Evolutionary conservation across 768 basidiomycete genomes (phyloP).

Genomic region (Neoboletus subvelutipes): DNA sequence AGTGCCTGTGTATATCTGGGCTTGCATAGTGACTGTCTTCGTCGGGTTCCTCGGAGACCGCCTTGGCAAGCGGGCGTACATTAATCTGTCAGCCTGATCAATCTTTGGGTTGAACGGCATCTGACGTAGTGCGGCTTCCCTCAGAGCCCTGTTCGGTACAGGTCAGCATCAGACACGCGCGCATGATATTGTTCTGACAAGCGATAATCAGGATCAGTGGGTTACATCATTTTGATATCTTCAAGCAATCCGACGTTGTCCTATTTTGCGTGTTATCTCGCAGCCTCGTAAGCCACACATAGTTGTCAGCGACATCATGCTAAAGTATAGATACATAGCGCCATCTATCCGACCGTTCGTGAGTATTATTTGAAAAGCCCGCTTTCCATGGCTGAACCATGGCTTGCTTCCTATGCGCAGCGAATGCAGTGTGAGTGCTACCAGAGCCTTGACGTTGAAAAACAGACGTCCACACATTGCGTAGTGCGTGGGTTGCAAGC

Average conservation of each 20-base stretch:
- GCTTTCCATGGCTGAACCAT: not conserved
- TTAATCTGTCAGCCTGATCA: constrained; percentile 52
- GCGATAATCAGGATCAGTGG: constrained; percentile 41
- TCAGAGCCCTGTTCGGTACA: constrained; percentile 30
- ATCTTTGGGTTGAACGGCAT: not conserved
- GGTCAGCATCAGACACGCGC: constrained; percentile 20
- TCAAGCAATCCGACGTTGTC: constrained; percentile 62
- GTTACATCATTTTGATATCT: constrained; percentile 65
- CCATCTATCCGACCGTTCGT: constrained; percentile 51
- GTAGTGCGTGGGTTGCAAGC: constrained; percentile 67
- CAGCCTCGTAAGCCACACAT: constrained; percentile 54
- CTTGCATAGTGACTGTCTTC: constrained; percentile 61
- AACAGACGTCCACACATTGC: constrained; percentile 2
- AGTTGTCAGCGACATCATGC: not conserved
- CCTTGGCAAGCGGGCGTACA: constrained; percentile 51
- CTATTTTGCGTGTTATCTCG: constrained; percentile 72
- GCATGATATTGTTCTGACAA: constrained; percentile 1
- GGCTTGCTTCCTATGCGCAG: constrained; percentile 21
- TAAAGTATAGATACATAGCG: constrained; percentile 21
- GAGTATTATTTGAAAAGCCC: constrained; percentile 16
- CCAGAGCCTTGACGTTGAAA: constrained; percentile 7
- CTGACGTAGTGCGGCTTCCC: constrained; percentile 6
- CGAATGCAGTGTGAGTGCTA: constrained; percentile 49
- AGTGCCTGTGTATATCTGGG: constrained; percentile 76
- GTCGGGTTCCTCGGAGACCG: constrained; percentile 66